Percentiles rank a stretch among this genome's conserved stretches.
These are phyloP conservation scores for Alternaria arborescens DNA, from an alignment of 2,329 filamentous ascomycete genomes.

Conservation along the genomic window DNA sequence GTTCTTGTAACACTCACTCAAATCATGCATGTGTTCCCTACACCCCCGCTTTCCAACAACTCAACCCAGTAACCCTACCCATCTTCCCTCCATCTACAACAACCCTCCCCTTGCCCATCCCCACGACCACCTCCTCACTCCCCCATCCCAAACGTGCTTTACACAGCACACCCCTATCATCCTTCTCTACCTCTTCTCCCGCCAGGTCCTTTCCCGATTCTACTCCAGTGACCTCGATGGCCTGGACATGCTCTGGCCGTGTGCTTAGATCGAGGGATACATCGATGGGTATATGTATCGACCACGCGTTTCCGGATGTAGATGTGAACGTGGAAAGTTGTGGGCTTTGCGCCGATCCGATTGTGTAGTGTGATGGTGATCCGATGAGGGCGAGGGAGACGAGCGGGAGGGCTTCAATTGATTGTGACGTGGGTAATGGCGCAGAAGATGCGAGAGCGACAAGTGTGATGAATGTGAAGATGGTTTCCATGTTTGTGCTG, in stretches of 20 bases:
- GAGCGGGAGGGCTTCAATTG: not conserved
- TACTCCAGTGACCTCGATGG: constrained; percentile 22
- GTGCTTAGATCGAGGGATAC: constrained; percentile 28
- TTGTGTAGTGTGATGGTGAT: not conserved
- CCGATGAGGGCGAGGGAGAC: not conserved
- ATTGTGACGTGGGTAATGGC: not conserved
- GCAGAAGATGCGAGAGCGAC: not conserved
- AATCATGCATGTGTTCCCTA: not conserved
- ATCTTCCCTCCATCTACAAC: constrained; percentile 18
- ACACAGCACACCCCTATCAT: constrained; percentile 23
- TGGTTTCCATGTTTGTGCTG: not conserved
- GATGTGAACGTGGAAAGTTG: not conserved
- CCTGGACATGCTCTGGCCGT: constrained; percentile 26
- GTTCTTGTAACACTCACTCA: not conserved
- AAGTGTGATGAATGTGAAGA: not conserved
- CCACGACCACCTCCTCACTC: constrained; percentile 17
- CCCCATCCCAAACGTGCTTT: constrained; percentile 17
- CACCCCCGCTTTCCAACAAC: constrained; percentile 4
- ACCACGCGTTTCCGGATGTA: constrained; percentile 5
- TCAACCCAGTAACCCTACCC: constrained; percentile 26
- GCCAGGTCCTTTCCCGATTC: constrained; percentile 6
- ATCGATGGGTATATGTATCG: constrained; percentile 28
- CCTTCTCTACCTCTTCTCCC: not conserved
- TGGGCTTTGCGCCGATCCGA: not conserved
- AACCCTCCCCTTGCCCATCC: constrained; percentile 16